These are phyloP conservation scores for Pinus tabuliformis DNA, from an alignment of 75 land plant genomes.

Conservation along the genomic window DNA sequence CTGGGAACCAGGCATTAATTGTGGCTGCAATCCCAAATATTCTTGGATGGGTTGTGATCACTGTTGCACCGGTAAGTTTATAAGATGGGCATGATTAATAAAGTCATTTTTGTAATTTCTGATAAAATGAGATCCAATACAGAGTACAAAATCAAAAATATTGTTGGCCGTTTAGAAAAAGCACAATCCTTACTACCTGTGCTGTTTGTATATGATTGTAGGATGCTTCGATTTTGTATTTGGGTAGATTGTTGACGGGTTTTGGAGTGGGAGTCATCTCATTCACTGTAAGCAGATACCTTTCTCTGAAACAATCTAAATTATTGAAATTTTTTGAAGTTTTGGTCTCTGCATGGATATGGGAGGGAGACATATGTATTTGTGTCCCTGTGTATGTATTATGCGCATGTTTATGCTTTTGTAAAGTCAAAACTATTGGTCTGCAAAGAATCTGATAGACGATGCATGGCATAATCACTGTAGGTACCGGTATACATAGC, in stretches of 20 bases:
- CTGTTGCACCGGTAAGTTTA: not conserved
- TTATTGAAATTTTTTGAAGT: too few species aligned
- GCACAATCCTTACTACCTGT: too few species aligned
- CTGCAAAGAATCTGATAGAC: too few species aligned
- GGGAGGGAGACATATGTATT: too few species aligned
- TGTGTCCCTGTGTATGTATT: too few species aligned
- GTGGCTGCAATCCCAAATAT: constrained; percentile 7
- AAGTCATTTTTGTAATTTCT: not conserved
- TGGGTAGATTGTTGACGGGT: constrained; percentile 79
- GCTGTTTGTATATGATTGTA: constrained; percentile 9
- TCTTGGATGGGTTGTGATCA: constrained; percentile 8
- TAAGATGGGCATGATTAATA: not conserved
- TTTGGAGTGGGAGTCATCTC: constrained; percentile 95
- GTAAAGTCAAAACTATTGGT: too few species aligned
- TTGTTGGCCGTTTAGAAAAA: not conserved
- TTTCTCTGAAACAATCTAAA: not conserved
- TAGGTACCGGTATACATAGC: constrained; percentile 83
- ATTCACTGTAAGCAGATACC: constrained; percentile 57
- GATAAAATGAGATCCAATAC: not conserved
- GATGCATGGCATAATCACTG: not conserved
- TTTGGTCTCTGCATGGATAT: too few species aligned
- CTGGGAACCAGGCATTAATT: not conserved
- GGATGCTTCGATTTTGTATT: constrained; percentile 58
- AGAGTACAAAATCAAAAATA: not conserved
- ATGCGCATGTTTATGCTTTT: too few species aligned